Base-by-base conservation (phyloP, 768 basidiomycete species). In the Strobilomyces confusus region DNA sequence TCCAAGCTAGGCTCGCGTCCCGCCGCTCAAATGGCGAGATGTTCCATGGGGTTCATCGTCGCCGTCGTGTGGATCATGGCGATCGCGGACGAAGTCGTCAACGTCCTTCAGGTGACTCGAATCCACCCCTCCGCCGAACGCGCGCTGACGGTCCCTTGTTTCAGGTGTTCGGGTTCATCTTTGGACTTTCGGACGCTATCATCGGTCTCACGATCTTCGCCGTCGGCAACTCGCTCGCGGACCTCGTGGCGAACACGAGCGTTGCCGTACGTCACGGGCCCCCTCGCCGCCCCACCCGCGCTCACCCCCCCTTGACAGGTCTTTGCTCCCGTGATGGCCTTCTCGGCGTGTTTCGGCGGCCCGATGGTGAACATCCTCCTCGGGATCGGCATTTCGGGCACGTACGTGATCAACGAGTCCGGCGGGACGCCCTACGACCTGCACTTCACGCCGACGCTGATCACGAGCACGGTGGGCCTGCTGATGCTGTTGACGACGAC, bases 11-110 rank as follows among this genome's bases (percentile, higher is more conserved):
- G 89, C 3, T 73, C 76, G 19, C 77, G 82, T 56, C 75, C 78
- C 6, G 63, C 79, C 14, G 77, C 81, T 43, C 78, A 82, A 52
- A 77, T 93, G 71, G 77, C 80, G 11, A 80, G 94, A 11, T 95
- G 92, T 64, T 87, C 84, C 22, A 86, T 95, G 78, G 95, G 97
- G 0, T 99, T 99, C 72, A 67, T 86, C 20, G 87, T 95, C 25
- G 79, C 93, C 3, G 82, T 98, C 56, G 85, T 98, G 9, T 99
- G 97, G 95, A 98, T 99, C 61, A 95, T 98, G 84, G 93, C 89
- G 7, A 94, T 98, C 44, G 94, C 95, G 1, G 94, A 97, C 66
- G 95, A 98, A 67, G 93, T 95, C 2, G 93, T 98, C 29, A 80
- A 87, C 44, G 86, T 98, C 12, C 78, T 98, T 11, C 85, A 88